Base-by-base conservation (phyloP, 1,284 basidiomycete species). In the Thecaphora frezii region DNA sequence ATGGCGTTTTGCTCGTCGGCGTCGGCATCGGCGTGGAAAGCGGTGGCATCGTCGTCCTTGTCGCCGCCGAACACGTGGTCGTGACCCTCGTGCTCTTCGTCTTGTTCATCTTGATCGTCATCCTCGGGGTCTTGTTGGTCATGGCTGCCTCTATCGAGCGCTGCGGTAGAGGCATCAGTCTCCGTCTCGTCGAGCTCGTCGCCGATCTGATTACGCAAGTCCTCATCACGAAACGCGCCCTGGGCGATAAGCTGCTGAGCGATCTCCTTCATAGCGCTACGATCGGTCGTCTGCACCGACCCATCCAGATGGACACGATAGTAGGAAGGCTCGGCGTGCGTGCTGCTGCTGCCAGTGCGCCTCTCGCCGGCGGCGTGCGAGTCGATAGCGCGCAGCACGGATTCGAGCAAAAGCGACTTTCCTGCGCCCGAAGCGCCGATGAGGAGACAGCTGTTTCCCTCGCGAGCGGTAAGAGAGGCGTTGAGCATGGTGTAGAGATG, bases 371-470 rank as follows among this genome's bases (percentile, higher is more conserved):
- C 23, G 18, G 18, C 24, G 23, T 51, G 48, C 19, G 10, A 22
- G 1, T 30, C 25, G 25, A 74, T 46, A 0, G 51, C 45, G 0
- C 51, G 33, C 2, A 77, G 55, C n/a, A 69, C 70, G 1, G 72
- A 73, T 14, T 73, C 54, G 7, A 76, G 55, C 2, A 77, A 57
- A 43, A 69, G 19, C 2, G 41, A 40, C 47, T 76, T 77, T 0
- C 75, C 75, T 8, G 65, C 54, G 1, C 75, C 75, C 2, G 56
- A 42, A 5, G 69, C 58, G 14, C 75, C 75, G 40, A 76, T 56
- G 18, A 77, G 49, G 22, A 77, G 52, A 21, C 63, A 67, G 46
- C 74, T 76, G 36, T 77, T 77, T 37, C 74, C 71, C 50, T 76
- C 70, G 23, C 66, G 63, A 4, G 37, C 30, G 16, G 52, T 50